Conservation (phyloP, 2,329 filamentous ascomycete species). For the Arthrobotrys sphaeroides region DNA sequence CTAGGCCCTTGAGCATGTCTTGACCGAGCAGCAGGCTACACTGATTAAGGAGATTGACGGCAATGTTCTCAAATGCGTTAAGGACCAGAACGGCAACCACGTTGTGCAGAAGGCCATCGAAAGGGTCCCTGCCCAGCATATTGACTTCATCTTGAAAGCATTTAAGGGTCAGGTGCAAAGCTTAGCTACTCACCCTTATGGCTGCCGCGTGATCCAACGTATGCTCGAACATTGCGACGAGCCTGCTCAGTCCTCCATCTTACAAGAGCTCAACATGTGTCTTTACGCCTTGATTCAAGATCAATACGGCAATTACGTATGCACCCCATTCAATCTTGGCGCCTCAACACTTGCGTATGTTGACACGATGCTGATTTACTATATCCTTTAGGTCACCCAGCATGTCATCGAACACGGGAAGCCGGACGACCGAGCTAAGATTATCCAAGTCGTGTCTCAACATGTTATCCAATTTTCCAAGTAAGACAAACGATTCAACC, state of each 20-base stretch:
- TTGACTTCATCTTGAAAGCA: constrained; percentile 84
- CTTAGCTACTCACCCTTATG: constrained; percentile 82
- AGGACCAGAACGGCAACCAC: constrained; percentile 92
- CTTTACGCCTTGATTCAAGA: constrained; percentile 79
- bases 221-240: constrained; percentile 85
- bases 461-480: constrained; percentile 81
- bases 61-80: constrained; percentile 79
- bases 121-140: constrained; percentile 77
- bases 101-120: constrained; percentile 95
- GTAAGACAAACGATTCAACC: too few species aligned
- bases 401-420: constrained; percentile 85
- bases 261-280: constrained; percentile 79
- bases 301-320: constrained; percentile 93
- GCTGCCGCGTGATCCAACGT: constrained; percentile 90
- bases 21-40: constrained; percentile 88
- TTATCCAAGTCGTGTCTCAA: constrained; percentile 77
- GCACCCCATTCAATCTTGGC: background rate
- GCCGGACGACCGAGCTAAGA: constrained; percentile 74
- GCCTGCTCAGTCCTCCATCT: constrained; percentile 74
- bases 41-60: constrained; percentile 84
- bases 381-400: constrained; percentile 69
- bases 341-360: background rate
- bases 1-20: constrained; percentile 85
- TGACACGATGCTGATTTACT: background rate
- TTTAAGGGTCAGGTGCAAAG: constrained; percentile 78